phyloP scores from a whole-genome alignment of 371 early-diverging fungal species.

The Rhizopus arrhizus region DNA sequence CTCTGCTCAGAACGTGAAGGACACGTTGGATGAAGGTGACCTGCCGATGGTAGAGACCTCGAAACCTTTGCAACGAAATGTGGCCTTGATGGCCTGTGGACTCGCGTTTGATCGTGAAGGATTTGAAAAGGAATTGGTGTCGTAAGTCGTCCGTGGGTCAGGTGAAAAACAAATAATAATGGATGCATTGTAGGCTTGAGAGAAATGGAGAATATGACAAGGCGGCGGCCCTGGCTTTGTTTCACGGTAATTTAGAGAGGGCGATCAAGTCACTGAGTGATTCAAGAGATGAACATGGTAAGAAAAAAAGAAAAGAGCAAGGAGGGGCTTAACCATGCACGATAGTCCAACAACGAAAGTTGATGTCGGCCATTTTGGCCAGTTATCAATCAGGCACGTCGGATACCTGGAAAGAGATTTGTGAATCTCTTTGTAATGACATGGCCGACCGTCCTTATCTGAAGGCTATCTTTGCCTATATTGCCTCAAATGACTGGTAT shows the following conservation, averaged over 20 bases:
- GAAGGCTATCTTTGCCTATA: constrained; percentile 77
- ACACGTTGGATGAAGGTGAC: constrained; percentile 4
- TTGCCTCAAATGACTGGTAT: constrained; percentile 76
- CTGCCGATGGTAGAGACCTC: constrained; percentile 56
- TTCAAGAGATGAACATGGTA: constrained; percentile 53
- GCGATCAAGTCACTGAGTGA: constrained; percentile 73
- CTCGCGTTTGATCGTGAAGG: constrained; percentile 65
- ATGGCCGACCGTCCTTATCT: constrained; percentile 73
- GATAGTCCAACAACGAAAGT: constrained; percentile 71
- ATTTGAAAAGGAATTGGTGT: constrained; percentile 65
- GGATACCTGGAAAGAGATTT: constrained; percentile 66
- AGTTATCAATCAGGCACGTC: constrained; percentile 51
- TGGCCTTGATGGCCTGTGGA: constrained; percentile 77
- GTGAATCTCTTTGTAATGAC: constrained; percentile 60
- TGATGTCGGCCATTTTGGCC: constrained; percentile 80
- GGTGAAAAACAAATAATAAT: background rate
- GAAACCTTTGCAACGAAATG: constrained; percentile 60
- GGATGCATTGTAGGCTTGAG: constrained; percentile 58
- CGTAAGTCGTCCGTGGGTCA: constrained; percentile 33
- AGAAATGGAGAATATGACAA: constrained; percentile 68
- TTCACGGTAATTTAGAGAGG: constrained; percentile 74
- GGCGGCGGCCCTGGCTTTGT: constrained; percentile 87
- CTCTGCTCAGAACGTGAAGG: constrained; percentile 5
- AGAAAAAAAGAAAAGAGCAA: constrained; percentile 6
- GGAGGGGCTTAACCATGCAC: background rate